Evolutionary conservation across 148 eudicot species (phyloP), one percentile per base, ranked within the genome.

Genomic region (Spergularia bocconei): DNA sequence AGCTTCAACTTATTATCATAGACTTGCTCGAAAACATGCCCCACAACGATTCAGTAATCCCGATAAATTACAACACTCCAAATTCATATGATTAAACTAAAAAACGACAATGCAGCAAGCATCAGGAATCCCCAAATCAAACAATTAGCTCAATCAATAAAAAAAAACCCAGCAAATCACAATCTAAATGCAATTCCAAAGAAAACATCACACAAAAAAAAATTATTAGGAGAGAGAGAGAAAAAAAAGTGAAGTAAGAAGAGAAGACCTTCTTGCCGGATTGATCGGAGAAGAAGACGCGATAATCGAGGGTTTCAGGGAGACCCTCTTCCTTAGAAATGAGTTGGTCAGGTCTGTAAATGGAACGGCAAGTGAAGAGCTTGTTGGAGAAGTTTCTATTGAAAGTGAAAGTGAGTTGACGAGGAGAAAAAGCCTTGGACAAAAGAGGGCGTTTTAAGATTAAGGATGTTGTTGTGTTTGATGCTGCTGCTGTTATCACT

Each of bases 261-360:
- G 12, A 61, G 36, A 17, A 60, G 12, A 92, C 98, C 90, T 87
- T 92, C 72, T 85, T 90, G 79, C 96, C 98, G 23, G 96, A 88
- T 61, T 80, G 79, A 21, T 89, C 90, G 60, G 81, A 63, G 73
- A 90, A 88, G 79, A 92, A 92, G 50, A 92, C 89, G 41, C 98
- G 88, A 71, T 90, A 85, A 79, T 92, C 98, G 0, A 92, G 90
- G 82, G 98, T 83, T 75, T 89, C 89, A n/a, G 96, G 90, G 59
- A 73, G 82, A 21, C 97, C 93, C 60, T 91, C 84, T 9, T 86
- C 85, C 56, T 87, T 83, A 15, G 74, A 70, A 56, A 78, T 76
- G 52, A 82, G 74, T 63, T 82, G 66, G 13, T 89, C 86, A 64
- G 93, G 88, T 38, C 81, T 86, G 75, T 86, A 82, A 11, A 91